Evolutionary conservation across 1,139 yeast genomes (phyloP), one percentile per base, ranked within the genome.

Genomic region (Geotrichum cucujoidarum): DNA sequence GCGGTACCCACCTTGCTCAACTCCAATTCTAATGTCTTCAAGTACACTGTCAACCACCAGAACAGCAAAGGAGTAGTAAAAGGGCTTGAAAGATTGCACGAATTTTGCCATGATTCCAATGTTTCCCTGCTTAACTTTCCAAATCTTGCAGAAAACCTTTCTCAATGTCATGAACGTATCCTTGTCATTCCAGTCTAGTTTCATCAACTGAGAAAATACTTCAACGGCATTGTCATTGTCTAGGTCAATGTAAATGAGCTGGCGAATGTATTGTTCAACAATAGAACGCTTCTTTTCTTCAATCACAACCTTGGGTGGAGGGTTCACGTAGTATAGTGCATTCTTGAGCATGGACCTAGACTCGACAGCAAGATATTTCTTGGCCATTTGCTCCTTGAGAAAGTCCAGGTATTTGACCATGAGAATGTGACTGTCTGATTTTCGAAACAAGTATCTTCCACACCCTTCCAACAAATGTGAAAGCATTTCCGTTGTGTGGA

Each of bases 381-480:
- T 76, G 43, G 72, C 75, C 52, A 74, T 75, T 53, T 77, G 76
- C 30, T 68, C 70, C 52, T 73, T 76, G 40, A 88, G 66, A 7
- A 83, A 62, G 2, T 70, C 74, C 36, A 88, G 66, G 81, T 86
- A 77, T 53, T 80, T 81, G 29, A 70, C 69, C 79, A 86, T 85
- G 36, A 79, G 68, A 4, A 70, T 74, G 43, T 70, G 70, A 53
- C 81, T 83, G 37, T 81, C 87, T 0, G 79, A 74, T 50, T 81
- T 83, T 53, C 78, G 69, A 42, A 83, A 64, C 48, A 90, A 69
- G 54, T 80, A 79, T 50, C 81, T 72, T 0, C 96, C 96, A 58
- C 88, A 76, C 43, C 78, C 73, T 59, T 89, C 95, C 59, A 87
- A 81, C 46, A 88, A 69, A 8, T 43, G 40, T 16, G 48, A 48